Conservation (phyloP, 352 stramenopile genomes). For the Globisporangium cylindrosporum region DNA sequence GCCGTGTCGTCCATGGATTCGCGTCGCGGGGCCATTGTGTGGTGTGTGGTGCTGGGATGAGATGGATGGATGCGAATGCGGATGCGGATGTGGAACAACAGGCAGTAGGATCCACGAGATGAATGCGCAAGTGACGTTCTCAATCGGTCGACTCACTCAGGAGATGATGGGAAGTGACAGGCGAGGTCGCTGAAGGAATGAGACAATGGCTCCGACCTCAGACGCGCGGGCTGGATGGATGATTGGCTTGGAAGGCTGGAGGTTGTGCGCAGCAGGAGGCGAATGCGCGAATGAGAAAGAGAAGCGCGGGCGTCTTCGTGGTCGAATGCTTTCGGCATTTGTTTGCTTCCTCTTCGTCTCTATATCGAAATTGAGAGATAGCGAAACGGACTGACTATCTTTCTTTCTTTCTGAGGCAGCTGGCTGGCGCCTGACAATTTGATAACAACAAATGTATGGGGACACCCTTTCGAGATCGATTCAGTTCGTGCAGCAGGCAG, state of each 20-base stretch:
- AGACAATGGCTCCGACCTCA: constrained; percentile 2
- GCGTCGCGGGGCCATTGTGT: constrained; percentile 14
- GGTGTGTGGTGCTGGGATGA: not conserved
- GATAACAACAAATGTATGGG: not conserved
- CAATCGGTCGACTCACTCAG: not conserved
- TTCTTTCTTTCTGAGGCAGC: not conserved
- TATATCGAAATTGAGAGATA: not conserved
- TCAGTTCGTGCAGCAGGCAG: not conserved
- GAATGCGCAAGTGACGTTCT: constrained; percentile 4
- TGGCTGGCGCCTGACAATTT: not conserved
- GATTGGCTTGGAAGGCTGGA: not conserved
- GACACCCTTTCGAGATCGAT: not conserved
- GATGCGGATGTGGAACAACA: not conserved
- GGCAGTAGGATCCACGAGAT: not conserved
- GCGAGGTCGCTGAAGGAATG: not conserved
- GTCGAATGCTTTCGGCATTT: not conserved
- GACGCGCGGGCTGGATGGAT: not conserved
- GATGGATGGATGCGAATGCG: not conserved
- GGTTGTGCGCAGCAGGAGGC: constrained; percentile 13
- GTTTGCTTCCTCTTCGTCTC: not conserved
- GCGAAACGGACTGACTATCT: not conserved
- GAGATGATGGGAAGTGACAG: not conserved
- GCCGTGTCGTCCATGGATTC: constrained; percentile 20
- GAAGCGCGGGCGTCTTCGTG: not conserved
- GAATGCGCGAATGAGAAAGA: constrained; percentile 26